phyloP scores from a whole-genome alignment of 1,139 yeast species.

The Hansenula lynferdii region DNA sequence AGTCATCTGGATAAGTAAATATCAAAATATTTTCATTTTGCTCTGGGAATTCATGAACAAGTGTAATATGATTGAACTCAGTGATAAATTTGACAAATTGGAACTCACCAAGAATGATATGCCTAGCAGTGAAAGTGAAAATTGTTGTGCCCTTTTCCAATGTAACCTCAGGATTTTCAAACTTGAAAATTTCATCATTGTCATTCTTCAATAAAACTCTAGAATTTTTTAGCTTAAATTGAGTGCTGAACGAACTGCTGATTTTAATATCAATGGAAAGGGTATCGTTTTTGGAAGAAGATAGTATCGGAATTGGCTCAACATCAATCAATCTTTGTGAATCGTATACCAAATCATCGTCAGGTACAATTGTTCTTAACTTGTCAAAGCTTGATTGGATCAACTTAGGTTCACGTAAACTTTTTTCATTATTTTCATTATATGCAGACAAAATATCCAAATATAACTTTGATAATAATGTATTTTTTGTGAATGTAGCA shows the following conservation, averaged over 20 bases:
- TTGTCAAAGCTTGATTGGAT: constrained; percentile 4
- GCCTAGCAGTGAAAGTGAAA: constrained; percentile 3
- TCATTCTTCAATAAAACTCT: constrained; percentile 7
- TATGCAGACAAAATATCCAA: constrained; percentile 16
- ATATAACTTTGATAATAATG: constrained; percentile 20
- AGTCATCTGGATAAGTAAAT: constrained; percentile 11
- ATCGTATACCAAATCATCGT: constrained; percentile 6
- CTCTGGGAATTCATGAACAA: constrained; percentile 19
- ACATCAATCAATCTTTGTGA: constrained; percentile 6
- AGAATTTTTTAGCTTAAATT: constrained; percentile 2
- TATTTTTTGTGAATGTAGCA: background rate
- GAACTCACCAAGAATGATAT: constrained; percentile 22
- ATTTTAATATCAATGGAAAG: constrained; percentile 2
- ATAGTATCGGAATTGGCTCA: constrained; percentile 1
- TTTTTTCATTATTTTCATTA: background rate
- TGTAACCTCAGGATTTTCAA: background rate
- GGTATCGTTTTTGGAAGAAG: constrained; percentile 2
- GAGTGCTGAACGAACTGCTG: constrained; percentile 3
- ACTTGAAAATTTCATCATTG: constrained; percentile 8
- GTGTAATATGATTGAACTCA: constrained; percentile 18
- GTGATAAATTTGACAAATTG: constrained; percentile 19
- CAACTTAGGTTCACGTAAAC: background rate
- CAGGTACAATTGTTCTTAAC: background rate
- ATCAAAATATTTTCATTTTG: constrained; percentile 1
- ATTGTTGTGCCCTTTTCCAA: constrained; percentile 4